A percentile compares a stretch with the other conserved stretches of the same genome.
These are phyloP conservation scores for Sclerotinia minor DNA, from an alignment of 2,329 filamentous ascomycete species.

Conservation along the genomic window DNA sequence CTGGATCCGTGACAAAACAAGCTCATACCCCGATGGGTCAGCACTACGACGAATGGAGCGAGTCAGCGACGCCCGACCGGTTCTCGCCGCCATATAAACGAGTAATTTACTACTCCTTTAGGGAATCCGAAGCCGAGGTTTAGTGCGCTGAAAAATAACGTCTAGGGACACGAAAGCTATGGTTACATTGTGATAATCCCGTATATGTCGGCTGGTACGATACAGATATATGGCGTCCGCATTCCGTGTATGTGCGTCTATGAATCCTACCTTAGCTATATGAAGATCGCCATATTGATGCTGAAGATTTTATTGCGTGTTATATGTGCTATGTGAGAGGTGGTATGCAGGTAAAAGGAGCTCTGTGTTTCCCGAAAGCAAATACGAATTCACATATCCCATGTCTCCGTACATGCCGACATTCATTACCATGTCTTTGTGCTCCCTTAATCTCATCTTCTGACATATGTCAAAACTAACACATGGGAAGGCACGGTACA, in stretches of 20 bases:
- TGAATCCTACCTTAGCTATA: background rate
- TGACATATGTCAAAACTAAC: slow-evolving; percentile 1
- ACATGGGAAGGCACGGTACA: background rate
- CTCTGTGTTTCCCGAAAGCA: background rate
- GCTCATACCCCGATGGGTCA: slow-evolving; percentile 9
- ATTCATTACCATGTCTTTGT: slow-evolving; percentile 3
- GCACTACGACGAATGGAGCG: background rate
- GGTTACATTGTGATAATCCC: background rate
- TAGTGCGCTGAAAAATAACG: background rate
- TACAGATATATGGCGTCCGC: background rate
- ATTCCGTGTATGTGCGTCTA: background rate
- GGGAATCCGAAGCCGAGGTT: slow-evolving; percentile 9
- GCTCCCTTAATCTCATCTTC: background rate
- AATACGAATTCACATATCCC: background rate
- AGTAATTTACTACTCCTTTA: slow-evolving; percentile 1
- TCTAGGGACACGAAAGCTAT: background rate
- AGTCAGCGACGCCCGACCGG: slow-evolving; percentile 7
- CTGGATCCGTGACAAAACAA: background rate
- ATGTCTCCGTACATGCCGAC: slow-evolving; percentile 2
- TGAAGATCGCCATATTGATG: slow-evolving; percentile 5
- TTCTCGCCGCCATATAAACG: background rate
- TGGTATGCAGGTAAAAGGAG: slow-evolving; percentile 12
- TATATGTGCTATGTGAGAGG: background rate
- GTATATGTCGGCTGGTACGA: slow-evolving; percentile 1
- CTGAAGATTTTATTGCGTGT: background rate